Evolutionary conservation across 345 rosid genomes (phyloP).

Genomic region (Bruguiera gymnorhiza): DNA sequence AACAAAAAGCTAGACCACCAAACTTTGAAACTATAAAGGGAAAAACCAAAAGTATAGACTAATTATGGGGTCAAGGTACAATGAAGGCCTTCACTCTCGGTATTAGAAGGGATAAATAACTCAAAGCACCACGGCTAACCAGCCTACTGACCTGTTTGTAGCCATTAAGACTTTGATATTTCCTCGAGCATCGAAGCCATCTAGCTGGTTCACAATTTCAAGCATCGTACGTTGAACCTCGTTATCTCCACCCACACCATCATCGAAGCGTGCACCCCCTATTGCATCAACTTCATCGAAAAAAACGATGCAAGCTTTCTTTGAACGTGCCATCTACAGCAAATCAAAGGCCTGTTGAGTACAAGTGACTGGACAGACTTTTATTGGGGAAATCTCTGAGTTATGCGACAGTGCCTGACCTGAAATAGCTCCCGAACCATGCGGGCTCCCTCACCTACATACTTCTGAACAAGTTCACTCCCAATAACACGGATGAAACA

Average conservation of each 20-base stretch:
- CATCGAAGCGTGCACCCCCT: conserved; percentile 83
- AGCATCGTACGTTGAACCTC: conserved; percentile 85
- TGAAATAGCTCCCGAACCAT: conserved; percentile 95
- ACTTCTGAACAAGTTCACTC: conserved; percentile 96
- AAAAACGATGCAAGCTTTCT: conserved; percentile 77
- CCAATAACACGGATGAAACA: conserved; percentile 96
- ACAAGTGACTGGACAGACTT: background rate
- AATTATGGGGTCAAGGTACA: no score
- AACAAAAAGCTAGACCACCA: background rate
- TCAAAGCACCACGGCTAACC: background rate
- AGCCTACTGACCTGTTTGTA: conserved; percentile 65
- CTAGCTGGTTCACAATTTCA: conserved; percentile 81
- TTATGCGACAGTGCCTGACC: conserved; percentile 36
- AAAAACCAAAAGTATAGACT: no score
- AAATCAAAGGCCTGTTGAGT: background rate
- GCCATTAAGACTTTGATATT: conserved; percentile 97
- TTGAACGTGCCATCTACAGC: conserved; percentile 74
- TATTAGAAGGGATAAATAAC: background rate
- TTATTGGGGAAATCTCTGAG: background rate
- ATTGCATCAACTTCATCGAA: conserved; percentile 84
- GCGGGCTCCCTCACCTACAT: conserved; percentile 95
- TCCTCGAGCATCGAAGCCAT: conserved; percentile 89
- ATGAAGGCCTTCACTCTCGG: background rate
- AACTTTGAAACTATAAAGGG: no score
- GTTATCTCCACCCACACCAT: conserved; percentile 73